These are phyloP conservation scores for Dactylorhiza incarnata DNA, from an alignment of 106 monocot genomes.

Conservation along the genomic window DNA sequence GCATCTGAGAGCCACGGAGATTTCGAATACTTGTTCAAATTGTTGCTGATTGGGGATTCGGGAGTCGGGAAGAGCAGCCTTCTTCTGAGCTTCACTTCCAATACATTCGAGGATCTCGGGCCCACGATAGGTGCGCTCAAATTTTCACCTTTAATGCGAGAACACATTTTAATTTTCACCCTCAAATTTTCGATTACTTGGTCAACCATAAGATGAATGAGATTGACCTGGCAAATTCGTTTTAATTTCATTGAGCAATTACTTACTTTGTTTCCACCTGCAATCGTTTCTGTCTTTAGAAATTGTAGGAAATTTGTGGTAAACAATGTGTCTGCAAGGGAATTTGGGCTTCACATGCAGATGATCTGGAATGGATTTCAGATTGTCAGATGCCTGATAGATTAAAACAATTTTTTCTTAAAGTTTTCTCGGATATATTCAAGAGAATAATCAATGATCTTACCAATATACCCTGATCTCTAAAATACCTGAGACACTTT, in stretches of 20 bases:
- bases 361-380: no score
- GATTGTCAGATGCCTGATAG: no score
- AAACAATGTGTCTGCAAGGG: not conserved
- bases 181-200: no score
- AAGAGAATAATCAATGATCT: no score
- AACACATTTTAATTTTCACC: no score
- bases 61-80: conserved; percentile 94
- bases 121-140: conserved; percentile 66
- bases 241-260: not conserved
- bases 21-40: conserved; percentile 87
- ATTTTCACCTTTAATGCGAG: not conserved
- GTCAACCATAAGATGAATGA: not conserved
- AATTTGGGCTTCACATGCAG: no score
- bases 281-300: not conserved
- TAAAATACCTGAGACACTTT: no score
- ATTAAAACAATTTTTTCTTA: no score
- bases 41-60: conserved; percentile 87
- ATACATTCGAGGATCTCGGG: conserved; percentile 85
- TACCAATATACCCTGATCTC: no score
- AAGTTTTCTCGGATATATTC: no score
- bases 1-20: conserved; percentile 48
- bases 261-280: not conserved
- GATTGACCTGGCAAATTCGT: not conserved
- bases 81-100: conserved; percentile 72
- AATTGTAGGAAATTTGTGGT: not conserved